These are phyloP conservation scores for Botrytis fabae DNA, from an alignment of 2,329 filamentous ascomycete genomes.

Conservation along the genomic window DNA sequence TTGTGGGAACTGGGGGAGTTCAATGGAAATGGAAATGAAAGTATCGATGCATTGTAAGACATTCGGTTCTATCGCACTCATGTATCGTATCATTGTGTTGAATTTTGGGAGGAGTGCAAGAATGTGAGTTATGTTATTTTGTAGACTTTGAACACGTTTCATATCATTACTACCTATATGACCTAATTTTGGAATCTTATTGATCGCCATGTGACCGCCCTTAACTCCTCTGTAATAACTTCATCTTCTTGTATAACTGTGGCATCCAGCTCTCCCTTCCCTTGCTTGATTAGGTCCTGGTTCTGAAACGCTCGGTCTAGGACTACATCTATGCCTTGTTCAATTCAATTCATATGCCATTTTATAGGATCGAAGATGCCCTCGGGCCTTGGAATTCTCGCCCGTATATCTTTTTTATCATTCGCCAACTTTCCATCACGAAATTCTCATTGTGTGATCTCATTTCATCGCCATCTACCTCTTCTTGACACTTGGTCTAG, in stretches of 20 bases:
- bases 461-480: constrained; percentile 30
- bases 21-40: background rate
- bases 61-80: background rate
- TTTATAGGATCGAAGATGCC: background rate
- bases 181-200: constrained; percentile 16
- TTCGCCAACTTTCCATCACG: background rate
- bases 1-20: background rate
- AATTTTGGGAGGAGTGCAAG: background rate
- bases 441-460: background rate
- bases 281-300: background rate
- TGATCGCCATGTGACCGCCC: constrained; percentile 21
- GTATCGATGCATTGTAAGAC: background rate
- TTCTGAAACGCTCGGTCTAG: background rate
- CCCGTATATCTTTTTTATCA: constrained; percentile 6
- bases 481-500: constrained; percentile 45
- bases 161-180: constrained; percentile 22
- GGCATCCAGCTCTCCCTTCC: background rate
- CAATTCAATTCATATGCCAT: background rate
- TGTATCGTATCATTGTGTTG: background rate
- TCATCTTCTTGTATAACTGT: constrained; percentile 6
- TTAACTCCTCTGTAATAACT: constrained; percentile 12
- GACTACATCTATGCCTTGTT: background rate
- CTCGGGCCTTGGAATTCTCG: background rate
- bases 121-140: background rate
- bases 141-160: constrained; percentile 7